These are phyloP conservation scores for Mrakia hoshinonis DNA, from an alignment of 768 basidiomycete genomes.

Conservation along the genomic window DNA sequence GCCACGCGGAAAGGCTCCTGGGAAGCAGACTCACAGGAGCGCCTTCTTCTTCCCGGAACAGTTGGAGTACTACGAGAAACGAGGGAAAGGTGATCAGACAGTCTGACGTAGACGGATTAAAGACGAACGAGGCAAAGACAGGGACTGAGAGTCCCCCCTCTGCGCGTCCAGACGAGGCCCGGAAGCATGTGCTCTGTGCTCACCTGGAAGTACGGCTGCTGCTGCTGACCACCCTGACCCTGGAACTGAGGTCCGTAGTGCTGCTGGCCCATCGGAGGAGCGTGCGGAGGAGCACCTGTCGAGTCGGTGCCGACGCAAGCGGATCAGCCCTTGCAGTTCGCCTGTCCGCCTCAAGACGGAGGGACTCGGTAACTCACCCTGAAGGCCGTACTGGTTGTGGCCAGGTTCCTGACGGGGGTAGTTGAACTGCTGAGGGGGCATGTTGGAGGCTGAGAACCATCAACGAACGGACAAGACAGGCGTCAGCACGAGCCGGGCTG, in stretches of 20 bases:
- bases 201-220: conserved; percentile 64
- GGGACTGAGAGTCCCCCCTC: too few relatives aligned
- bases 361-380: background rate
- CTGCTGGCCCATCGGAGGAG: conserved; percentile 47
- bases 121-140: too few relatives aligned
- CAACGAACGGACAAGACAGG: background rate
- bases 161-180: background rate
- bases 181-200: background rate
- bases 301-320: background rate
- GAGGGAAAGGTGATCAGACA: background rate
- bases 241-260: conserved; percentile 56
- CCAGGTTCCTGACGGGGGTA: background rate
- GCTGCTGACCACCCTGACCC: conserved; percentile 37
- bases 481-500: background rate
- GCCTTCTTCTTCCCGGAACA: conserved; percentile 84
- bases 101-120: too few relatives aligned
- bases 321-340: background rate
- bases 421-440: conserved; percentile 2
- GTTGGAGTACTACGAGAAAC: conserved; percentile 73
- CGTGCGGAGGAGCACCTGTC: conserved; percentile 19
- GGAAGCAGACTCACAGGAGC: too few relatives aligned
- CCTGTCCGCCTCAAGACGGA: background rate
- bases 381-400: conserved; percentile 16
- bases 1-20: too few relatives aligned
- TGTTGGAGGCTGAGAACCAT: background rate